Evolutionary conservation across 345 rosid genomes (phyloP).

Genomic region (Euphorbia lathyris): DNA sequence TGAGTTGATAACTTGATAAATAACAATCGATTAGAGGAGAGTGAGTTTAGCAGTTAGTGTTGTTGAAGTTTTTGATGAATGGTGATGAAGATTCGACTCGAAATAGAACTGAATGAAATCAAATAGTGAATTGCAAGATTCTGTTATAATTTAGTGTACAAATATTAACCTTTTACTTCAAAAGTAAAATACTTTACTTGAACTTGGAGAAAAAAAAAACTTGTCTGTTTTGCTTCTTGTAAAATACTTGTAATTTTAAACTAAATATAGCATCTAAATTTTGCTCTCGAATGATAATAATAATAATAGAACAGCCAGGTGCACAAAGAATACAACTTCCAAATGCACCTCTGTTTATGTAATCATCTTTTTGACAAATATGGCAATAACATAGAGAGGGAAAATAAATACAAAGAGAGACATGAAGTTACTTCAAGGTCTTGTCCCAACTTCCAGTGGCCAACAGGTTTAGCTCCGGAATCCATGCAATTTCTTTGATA

Average conservation of each 20-base stretch:
- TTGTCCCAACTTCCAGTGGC: slow-evolving; percentile 96
- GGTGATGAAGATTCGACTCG: too few species aligned
- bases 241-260: not conserved
- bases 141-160: too few species aligned
- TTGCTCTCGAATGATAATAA: not conserved
- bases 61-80: too few species aligned
- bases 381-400: not conserved
- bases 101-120: too few species aligned
- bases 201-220: not conserved
- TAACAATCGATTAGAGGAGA: too few species aligned
- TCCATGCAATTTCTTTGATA: slow-evolving; percentile 78
- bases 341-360: not conserved
- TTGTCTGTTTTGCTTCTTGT: not conserved
- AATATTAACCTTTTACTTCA: not conserved
- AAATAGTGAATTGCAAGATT: too few species aligned
- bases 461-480: slow-evolving; percentile 83
- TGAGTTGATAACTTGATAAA: too few species aligned
- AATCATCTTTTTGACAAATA: slow-evolving; percentile 1
- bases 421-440: slow-evolving; percentile 60
- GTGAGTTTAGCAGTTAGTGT: too few species aligned
- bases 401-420: not conserved
- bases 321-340: not conserved
- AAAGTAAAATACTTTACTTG: not conserved
- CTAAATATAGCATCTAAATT: not conserved
- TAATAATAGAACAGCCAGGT: not conserved